Evolutionary conservation across 164 flowering plant genomes (phyloP).

Genomic region (Taxillus chinensis): DNA sequence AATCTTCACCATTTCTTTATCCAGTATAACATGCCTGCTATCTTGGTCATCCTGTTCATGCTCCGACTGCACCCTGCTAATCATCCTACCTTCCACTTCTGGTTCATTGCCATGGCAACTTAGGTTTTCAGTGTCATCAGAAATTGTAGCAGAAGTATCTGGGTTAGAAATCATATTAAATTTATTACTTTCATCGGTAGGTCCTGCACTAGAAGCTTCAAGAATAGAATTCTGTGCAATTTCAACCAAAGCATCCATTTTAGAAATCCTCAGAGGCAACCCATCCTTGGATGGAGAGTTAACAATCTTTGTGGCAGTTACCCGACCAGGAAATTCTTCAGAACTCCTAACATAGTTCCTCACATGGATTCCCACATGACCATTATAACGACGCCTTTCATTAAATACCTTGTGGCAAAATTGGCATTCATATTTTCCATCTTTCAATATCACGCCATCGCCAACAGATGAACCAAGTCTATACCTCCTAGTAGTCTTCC

Average conservation of each 20-base stretch:
- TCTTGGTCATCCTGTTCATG: conserved; percentile 10
- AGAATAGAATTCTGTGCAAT: conserved; percentile 34
- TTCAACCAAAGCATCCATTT: conserved; percentile 39
- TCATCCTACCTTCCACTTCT: conserved; percentile 11
- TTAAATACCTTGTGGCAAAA: conserved; percentile 65
- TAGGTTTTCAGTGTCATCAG: conserved; percentile 10
- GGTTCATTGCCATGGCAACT: conserved; percentile 8
- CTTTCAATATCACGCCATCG: conserved; percentile 61
- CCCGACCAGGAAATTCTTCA: conserved; percentile 28
- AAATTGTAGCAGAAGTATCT: conserved; percentile 7
- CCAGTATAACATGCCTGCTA: conserved; percentile 1
- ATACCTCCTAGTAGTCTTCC: conserved; percentile 46
- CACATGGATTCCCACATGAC: conserved; percentile 75
- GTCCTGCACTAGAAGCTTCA: conserved; percentile 16
- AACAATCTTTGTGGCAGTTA: conserved; percentile 13
- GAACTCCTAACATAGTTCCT: conserved; percentile 37
- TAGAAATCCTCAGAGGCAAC: conserved; percentile 21
- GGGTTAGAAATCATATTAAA: conserved; percentile 8
- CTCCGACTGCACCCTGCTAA: conserved; percentile 3
- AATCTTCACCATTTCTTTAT: conserved; percentile 13
- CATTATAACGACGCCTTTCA: conserved; percentile 59
- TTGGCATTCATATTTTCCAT: conserved; percentile 74
- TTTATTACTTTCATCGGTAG: conserved; percentile 3
- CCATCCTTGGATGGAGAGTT: conserved; percentile 21
- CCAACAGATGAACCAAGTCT: conserved; percentile 53